Evolutionary conservation across 1,284 basidiomycete genomes (phyloP), one percentile per base, ranked within the genome.

Genomic region (Anthracocystis walkeri): DNA sequence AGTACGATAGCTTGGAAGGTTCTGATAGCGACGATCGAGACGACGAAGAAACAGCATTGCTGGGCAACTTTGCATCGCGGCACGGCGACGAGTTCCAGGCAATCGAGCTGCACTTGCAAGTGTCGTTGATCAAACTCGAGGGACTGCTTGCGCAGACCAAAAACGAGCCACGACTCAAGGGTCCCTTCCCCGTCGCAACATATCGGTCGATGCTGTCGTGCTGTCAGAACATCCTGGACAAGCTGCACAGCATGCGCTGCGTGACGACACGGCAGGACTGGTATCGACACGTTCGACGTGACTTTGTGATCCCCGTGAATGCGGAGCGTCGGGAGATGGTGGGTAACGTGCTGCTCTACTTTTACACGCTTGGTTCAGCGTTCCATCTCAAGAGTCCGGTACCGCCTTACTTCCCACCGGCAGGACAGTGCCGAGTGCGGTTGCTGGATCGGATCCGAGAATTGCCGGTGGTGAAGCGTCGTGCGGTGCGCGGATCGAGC

Each of bases 231-330:
- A 95, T 97, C 71, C 87, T 87, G 16, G 86, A 87, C 66, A 82
- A 83, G 82, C 87, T 99, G 64, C 96, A 98, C 84, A 92, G 92
- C 77, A 96, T 98, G 92, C 90, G 95, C 45, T 95, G 93, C 82
- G 95, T 97, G 11, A 97, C 93, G 3, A 93, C 93, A 0, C 89
- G 94, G 29, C 92, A 94, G 82, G 94, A 96, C 87, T 97, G 95
- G 94, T 92, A 78, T 40, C 84, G 93, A 90, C 90, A 87, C 57
- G 92, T 97, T 25, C 89, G 92, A 44, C 65, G 71, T 5, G 80
- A 81, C 56, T 97, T 97, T 81, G 92, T 98, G 62, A 86, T 93
- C 1, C 95, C 94, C 0, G 94, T 95, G 50, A 74, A 80, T 40
- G 69, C 71, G 74, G 91, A 95, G 78, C 89, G 95, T 21, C 90